Conservation (phyloP, 495 filamentous ascomycete genomes). For the Letharia columbiana region DNA sequence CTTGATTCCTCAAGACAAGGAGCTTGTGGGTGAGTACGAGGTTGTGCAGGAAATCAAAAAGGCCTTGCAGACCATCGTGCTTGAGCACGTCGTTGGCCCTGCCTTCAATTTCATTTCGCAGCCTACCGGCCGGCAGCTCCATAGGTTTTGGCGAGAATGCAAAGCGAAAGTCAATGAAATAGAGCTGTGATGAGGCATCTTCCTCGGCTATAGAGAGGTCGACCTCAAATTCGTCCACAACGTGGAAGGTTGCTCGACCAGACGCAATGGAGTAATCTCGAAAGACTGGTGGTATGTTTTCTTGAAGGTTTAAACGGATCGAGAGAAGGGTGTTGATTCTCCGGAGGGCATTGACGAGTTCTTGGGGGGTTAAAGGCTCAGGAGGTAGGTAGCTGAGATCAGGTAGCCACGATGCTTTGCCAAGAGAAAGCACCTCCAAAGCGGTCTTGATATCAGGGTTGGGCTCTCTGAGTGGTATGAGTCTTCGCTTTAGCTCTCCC, state of each 20-base stretch:
- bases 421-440: conserved; percentile 68
- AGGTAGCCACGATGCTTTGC: conserved; percentile 64
- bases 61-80: conserved; percentile 59
- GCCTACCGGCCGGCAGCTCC: conserved; percentile 46
- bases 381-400: conserved; percentile 76
- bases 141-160: conserved; percentile 60
- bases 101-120: conserved; percentile 56
- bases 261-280: conserved; percentile 62
- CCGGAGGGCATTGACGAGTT: conserved; percentile 58
- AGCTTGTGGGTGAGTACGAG: conserved; percentile 84
- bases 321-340: conserved; percentile 77
- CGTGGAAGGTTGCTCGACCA: conserved; percentile 78
- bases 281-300: conserved; percentile 63
- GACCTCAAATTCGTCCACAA: conserved; percentile 81
- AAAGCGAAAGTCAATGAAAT: conserved; percentile 86
- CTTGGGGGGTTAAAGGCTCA: conserved; percentile 54
- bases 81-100: conserved; percentile 60
- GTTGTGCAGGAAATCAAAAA: conserved; percentile 77
- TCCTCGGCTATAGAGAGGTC: conserved; percentile 83
- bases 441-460: conserved; percentile 90
- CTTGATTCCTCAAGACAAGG: conserved; percentile 67
- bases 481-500: conserved; percentile 58
- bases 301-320: conserved; percentile 68
- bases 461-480: conserved; percentile 57
- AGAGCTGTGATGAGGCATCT: conserved; percentile 70